Percentiles rank a stretch among this genome's conserved stretches.
phyloP scores from a whole-genome alignment of 352 stramenopile genomes.

The Pythium brassicae region DNA sequence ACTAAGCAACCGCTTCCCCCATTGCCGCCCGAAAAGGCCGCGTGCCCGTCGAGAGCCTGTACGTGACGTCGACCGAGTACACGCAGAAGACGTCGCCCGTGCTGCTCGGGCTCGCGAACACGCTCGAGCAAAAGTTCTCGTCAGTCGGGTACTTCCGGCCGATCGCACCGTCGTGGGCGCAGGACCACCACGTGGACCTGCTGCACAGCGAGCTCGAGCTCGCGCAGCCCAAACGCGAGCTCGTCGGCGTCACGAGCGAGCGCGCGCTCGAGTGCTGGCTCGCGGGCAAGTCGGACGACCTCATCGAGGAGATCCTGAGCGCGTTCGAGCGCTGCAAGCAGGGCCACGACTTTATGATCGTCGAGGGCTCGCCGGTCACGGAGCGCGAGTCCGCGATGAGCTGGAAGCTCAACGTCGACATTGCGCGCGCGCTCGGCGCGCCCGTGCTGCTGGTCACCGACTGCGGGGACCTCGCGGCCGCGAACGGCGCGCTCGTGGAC shows the following conservation, averaged over 20 bases:
- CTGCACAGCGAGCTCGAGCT: slow-evolving; percentile 62
- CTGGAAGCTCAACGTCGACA: slow-evolving; percentile 79
- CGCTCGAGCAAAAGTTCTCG: slow-evolving; percentile 68
- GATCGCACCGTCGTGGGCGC: slow-evolving; percentile 42
- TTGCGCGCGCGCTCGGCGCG: slow-evolving; percentile 63
- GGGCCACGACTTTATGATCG: slow-evolving; percentile 81
- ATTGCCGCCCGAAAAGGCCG: too few species aligned
- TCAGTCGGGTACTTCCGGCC: slow-evolving; percentile 78
- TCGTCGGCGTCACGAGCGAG: slow-evolving; percentile 62
- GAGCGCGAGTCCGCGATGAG: slow-evolving; percentile 66
- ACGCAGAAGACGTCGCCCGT: slow-evolving; percentile 63
- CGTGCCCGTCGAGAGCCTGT: slow-evolving; percentile 56
- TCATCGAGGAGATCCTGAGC: slow-evolving; percentile 66
- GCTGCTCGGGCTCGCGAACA: slow-evolving; percentile 60
- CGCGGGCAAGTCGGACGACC: slow-evolving; percentile 51
- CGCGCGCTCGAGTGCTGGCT: slow-evolving; percentile 49
- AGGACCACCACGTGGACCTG: slow-evolving; percentile 70
- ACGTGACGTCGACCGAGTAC: slow-evolving; percentile 64
- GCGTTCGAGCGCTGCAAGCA: slow-evolving; percentile 48
- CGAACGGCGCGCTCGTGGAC: slow-evolving; percentile 27
- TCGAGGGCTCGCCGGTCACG: slow-evolving; percentile 67
- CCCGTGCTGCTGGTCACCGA: slow-evolving; percentile 66
- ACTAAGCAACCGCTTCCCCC: too few species aligned
- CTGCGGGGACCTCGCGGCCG: slow-evolving; percentile 22
- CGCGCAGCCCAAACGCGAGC: slow-evolving; percentile 26